These are phyloP conservation scores for Ascomycota sp. DNA, from an alignment of 2,329 filamentous ascomycete genomes.

Conservation along the genomic window DNA sequence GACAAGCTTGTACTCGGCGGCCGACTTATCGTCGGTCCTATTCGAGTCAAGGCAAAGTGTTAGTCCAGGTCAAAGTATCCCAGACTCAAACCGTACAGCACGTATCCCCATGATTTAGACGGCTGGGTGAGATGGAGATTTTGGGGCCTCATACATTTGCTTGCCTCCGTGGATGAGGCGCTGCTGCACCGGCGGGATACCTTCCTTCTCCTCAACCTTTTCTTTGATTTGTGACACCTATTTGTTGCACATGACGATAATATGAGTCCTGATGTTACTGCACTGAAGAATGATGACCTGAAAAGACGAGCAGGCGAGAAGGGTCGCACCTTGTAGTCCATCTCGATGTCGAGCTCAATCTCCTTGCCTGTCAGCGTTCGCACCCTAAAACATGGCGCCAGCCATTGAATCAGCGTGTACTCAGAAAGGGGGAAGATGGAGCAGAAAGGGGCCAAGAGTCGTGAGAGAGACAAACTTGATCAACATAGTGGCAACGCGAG, in stretches of 20 bases:
- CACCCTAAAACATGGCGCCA: too few species aligned
- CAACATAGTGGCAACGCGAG: too few species aligned
- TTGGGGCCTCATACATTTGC: constrained; percentile 58
- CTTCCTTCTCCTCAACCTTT: constrained; percentile 96
- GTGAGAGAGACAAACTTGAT: too few species aligned
- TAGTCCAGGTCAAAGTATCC: too few species aligned
- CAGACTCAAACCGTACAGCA: too few species aligned
- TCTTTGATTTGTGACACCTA: constrained; percentile 95
- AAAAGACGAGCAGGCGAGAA: not conserved
- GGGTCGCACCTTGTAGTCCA: constrained; percentile 66
- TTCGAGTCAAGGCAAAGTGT: too few species aligned
- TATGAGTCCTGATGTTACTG: not conserved
- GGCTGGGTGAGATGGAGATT: not conserved
- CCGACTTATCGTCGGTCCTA: constrained; percentile 94
- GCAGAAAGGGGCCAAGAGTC: too few species aligned
- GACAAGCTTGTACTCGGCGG: constrained; percentile 73
- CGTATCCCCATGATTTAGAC: too few species aligned
- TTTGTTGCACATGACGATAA: not conserved
- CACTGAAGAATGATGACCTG: not conserved
- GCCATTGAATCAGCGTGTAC: too few species aligned
- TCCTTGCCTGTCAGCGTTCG: constrained; percentile 96
- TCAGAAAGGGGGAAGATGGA: too few species aligned
- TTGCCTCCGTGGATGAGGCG: constrained; percentile 92
- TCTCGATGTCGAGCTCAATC: constrained; percentile 94
- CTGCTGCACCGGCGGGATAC: constrained; percentile 92